Evolutionary conservation across 805 yeast species (phyloP).

Genomic region (Starmerella vaccinii): DNA sequence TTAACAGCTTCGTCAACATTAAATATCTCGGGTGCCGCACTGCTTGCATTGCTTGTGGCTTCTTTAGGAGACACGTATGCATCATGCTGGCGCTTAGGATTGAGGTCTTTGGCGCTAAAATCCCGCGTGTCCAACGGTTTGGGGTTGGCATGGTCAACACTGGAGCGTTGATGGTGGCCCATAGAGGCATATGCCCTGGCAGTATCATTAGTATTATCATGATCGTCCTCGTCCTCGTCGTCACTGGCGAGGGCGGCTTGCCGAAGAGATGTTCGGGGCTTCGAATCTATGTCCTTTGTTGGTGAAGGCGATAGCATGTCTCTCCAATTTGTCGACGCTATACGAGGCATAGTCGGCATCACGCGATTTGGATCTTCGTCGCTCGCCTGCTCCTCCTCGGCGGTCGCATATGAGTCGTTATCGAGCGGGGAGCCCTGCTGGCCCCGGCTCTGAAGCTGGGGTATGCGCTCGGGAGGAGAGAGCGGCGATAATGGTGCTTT

Average conservation of each 20-base stretch:
- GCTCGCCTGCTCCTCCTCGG: slow-evolving; percentile 5
- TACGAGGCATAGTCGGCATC: background rate
- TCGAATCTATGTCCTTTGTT: background rate
- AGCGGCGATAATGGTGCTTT: slow-evolving; percentile 9
- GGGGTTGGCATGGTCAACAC: too few species aligned
- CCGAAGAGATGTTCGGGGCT: background rate
- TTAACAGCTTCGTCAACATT: background rate
- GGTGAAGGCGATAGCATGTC: slow-evolving; percentile 1
- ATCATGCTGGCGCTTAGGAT: background rate
- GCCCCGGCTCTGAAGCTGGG: background rate
- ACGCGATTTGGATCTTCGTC: background rate
- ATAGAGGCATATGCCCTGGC: background rate
- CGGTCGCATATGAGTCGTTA: background rate
- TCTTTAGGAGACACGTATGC: too few species aligned
- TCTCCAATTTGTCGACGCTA: background rate
- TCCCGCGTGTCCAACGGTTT: background rate
- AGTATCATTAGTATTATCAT: too few species aligned
- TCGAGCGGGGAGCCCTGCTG: background rate
- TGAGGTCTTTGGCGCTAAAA: background rate
- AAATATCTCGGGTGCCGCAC: background rate
- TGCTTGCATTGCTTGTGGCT: background rate
- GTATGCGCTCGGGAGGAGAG: background rate
- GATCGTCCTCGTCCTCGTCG: background rate
- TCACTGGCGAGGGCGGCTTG: background rate
- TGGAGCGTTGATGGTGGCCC: too few species aligned